phyloP scores from a whole-genome alignment of 1,284 basidiomycete species.

The Malassezia sympodialis region DNA sequence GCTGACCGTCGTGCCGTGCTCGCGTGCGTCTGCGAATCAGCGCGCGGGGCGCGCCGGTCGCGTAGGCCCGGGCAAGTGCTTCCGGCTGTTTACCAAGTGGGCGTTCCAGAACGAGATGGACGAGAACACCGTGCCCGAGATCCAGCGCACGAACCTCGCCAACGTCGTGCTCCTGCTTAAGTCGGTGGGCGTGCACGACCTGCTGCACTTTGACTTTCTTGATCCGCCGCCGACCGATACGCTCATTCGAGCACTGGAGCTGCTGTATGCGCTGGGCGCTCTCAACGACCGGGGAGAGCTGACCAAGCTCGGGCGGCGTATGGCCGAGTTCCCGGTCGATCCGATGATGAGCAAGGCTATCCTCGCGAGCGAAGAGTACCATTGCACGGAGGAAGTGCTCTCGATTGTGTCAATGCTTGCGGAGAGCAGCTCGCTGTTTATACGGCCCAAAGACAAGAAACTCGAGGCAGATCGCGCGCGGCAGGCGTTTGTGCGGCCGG shows the following conservation, averaged over 20 bases:
- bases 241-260: conserved; percentile 84
- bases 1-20: conserved; percentile 57
- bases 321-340: conserved; percentile 98
- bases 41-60: conserved; percentile 91
- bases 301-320: conserved; percentile 85
- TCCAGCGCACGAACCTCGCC: conserved; percentile 53
- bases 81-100: conserved; percentile 65
- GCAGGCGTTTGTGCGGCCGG: conserved; percentile 77
- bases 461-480: conserved; percentile 69
- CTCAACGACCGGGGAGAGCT: conserved; percentile 91
- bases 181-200: conserved; percentile 58
- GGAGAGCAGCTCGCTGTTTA: conserved; percentile 87
- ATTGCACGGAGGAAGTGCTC: conserved; percentile 92
- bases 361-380: conserved; percentile 83
- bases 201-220: conserved; percentile 58
- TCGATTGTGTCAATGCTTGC: conserved; percentile 97
- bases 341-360: conserved; percentile 95
- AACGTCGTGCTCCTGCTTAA: conserved; percentile 58
- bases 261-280: conserved; percentile 88
- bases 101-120: conserved; percentile 58
- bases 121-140: conserved; percentile 58
- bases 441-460: conserved; percentile 64
- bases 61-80: conserved; percentile 95
- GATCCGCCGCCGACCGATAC: conserved; percentile 79
- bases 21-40: conserved; percentile 91